Evolutionary conservation across 2,329 filamentous ascomycete species (phyloP).

Genomic region (Fusarium fracticaudum): DNA sequence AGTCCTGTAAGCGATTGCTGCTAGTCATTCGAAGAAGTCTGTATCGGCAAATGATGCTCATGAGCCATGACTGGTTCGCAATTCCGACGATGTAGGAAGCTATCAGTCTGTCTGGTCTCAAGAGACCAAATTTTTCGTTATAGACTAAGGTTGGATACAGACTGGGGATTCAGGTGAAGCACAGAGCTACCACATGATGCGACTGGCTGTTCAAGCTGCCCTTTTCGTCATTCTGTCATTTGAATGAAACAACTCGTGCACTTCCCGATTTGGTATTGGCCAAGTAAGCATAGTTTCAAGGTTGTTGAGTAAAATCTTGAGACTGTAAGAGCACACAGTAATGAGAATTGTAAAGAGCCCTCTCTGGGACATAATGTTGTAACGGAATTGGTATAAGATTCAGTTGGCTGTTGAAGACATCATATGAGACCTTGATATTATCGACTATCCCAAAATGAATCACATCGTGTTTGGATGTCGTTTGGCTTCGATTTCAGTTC

Average conservation of each 20-base stretch:
- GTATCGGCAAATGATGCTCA: background rate
- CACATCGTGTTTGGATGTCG: background rate
- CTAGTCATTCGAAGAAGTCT: background rate
- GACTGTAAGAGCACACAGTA: background rate
- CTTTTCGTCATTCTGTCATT: background rate
- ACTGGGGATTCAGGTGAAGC: conserved; percentile 38
- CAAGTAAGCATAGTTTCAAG: conserved; percentile 32
- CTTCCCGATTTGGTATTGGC: background rate
- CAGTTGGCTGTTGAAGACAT: background rate
- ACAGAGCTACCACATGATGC: background rate
- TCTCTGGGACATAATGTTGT: background rate
- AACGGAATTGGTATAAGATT: background rate
- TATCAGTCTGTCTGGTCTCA: background rate
- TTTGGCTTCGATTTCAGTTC: background rate
- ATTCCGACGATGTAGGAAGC: conserved; percentile 10
- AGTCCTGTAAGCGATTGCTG: background rate
- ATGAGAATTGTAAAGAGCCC: background rate
- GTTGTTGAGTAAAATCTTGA: background rate
- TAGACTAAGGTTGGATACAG: background rate
- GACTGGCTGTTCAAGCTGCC: background rate
- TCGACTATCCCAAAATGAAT: background rate
- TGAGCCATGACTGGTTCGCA: background rate
- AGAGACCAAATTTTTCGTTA: background rate
- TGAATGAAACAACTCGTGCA: background rate
- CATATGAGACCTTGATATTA: background rate